These are phyloP conservation scores for Phytophthora sp. DNA, from an alignment of 352 stramenopile species.

Conservation along the genomic window DNA sequence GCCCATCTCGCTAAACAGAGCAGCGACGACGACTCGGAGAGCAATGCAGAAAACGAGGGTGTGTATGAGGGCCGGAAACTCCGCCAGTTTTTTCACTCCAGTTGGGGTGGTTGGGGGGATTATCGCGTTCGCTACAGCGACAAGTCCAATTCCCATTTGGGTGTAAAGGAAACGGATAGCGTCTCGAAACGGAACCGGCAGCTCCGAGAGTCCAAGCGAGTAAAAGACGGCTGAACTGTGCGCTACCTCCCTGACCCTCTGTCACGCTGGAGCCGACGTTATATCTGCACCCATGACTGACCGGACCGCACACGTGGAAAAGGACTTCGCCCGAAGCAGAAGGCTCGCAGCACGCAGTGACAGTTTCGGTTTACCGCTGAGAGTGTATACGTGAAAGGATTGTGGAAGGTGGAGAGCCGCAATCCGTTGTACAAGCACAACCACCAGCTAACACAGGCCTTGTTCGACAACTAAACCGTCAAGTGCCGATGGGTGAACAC, in stretches of 20 bases:
- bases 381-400: background rate
- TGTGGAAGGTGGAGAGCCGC: background rate
- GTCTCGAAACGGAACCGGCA: constrained; percentile 1
- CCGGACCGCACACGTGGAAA: too few relatives aligned
- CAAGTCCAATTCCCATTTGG: background rate
- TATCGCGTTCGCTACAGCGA: constrained; percentile 4
- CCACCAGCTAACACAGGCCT: background rate
- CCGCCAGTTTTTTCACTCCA: background rate
- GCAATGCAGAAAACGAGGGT: background rate
- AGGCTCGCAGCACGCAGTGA: background rate
- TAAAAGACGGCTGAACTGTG: background rate
- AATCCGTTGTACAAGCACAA: background rate
- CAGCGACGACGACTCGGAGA: too few relatives aligned
- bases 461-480: background rate
- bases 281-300: constrained; percentile 4
- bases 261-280: background rate
- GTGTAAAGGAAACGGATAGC: constrained; percentile 1
- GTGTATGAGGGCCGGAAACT: background rate
- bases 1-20: too few relatives aligned
- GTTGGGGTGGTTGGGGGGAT: background rate
- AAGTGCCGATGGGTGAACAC: background rate
- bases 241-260: background rate
- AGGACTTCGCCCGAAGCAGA: background rate
- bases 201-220: background rate
- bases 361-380: constrained; percentile 1